Base-by-base conservation (phyloP, 2,329 filamentous ascomycete genomes). In the Beauveria medogensis region DNA sequence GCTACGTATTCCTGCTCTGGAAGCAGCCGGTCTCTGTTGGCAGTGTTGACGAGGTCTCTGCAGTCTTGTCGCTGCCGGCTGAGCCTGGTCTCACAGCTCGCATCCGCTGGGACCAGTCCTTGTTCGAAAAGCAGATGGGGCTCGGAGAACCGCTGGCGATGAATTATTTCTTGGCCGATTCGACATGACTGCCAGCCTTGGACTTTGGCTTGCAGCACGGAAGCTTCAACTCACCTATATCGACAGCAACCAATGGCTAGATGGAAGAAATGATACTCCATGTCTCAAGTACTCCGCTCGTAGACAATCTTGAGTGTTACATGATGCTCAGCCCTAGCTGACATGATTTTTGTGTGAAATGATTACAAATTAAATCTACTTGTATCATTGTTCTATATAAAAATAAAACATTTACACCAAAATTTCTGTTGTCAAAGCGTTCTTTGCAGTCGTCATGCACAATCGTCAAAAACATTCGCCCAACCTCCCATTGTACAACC, bases 1-100 rank as follows among this genome's bases (percentile, higher is more conserved):
- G 80, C 0, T 82, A 82, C 64, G 60, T 73, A 4, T 82, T 81
- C 65, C 72, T 80, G 62, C 65, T 82, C 24, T 82, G 76, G 62
- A 75, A 80, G 63, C 77, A 82, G 67, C 78, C 79, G 0, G 30
- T 26, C 12, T 48, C 22, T 2, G 14, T 61, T 9, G 43, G 40
- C 10, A 24, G 55, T 34, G 34, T 18, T 8, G 55, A 58, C n/a
- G 20, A 34, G 12, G 46, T 58, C 5, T 30, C 20, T 9, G 9
- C 9, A 20, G 26, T 20, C 6, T 26, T 59, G 1, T 52, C 56
- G 46, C 24, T 59, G 24, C 47, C 56, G 16, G 47, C 37, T 1
- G 56, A 51, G 47, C 56, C 56, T 16, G 37, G 56, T 7, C 56
- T 59, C 12, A n/a, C 47, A 0, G 56, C 56, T 16, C 56, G 56